These are phyloP conservation scores for Ustilago xerochloae DNA, from an alignment of 1,284 basidiomycete genomes.

Conservation along the genomic window DNA sequence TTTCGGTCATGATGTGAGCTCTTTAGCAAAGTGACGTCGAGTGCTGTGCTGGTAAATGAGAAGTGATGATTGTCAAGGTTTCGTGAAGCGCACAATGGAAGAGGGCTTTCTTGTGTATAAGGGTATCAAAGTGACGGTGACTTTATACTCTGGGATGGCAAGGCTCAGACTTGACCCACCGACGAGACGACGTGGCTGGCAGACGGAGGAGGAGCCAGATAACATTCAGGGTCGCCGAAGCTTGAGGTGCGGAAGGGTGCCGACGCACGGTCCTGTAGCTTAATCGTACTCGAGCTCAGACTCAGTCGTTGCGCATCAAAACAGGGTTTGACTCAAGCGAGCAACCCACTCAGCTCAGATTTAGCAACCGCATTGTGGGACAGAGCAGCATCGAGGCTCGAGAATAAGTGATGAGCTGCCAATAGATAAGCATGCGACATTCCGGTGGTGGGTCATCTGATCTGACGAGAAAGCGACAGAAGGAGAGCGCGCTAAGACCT, in stretches of 20 bases:
- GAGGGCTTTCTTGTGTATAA: too few relatives aligned
- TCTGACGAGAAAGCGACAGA: slow-evolving; percentile 1
- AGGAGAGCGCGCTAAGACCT: not conserved
- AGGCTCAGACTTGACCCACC: not conserved
- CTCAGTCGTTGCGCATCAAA: not conserved
- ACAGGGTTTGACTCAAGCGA: not conserved
- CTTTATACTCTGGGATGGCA: not conserved
- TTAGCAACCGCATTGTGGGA: not conserved
- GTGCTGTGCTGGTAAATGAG: not conserved
- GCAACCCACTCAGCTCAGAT: too few relatives aligned
- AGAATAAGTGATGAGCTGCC: not conserved
- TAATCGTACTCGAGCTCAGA: not conserved
- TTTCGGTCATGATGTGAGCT: slow-evolving; percentile 32
- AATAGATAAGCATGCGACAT: not conserved
- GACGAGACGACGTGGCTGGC: not conserved
- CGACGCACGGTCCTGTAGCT: slow-evolving; percentile 11
- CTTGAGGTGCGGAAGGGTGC: slow-evolving; percentile 7
- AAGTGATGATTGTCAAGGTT: not conserved
- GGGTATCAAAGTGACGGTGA: not conserved
- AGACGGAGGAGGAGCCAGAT: not conserved
- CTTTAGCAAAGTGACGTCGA: too few relatives aligned
- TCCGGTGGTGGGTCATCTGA: slow-evolving; percentile 26
- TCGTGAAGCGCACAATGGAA: not conserved
- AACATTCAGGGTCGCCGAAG: not conserved
- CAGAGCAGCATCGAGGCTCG: not conserved